These are phyloP conservation scores for Hymenoscyphus repandus DNA, from an alignment of 2,329 filamentous ascomycete genomes.

Conservation along the genomic window DNA sequence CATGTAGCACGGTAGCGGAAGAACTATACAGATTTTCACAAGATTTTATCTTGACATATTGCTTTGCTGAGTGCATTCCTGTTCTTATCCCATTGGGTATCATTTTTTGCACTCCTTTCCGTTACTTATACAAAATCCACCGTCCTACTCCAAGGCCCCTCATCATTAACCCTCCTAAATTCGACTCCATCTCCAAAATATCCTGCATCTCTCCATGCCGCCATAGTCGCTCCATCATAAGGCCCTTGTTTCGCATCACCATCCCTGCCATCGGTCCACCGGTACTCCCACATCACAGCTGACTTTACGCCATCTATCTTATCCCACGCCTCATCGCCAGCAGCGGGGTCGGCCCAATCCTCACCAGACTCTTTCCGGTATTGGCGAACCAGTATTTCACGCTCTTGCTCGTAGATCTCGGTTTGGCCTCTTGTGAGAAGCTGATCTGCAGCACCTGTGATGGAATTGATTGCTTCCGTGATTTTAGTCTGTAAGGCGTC, in stretches of 20 bases:
- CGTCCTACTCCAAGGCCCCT: slow-evolving; percentile 34
- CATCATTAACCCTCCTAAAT: slow-evolving; percentile 56
- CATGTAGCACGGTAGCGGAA: neutral
- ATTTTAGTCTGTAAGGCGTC: slow-evolving; percentile 66
- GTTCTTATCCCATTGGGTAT: slow-evolving; percentile 15
- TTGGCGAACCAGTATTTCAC: slow-evolving; percentile 76
- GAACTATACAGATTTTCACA: neutral
- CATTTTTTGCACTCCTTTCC: slow-evolving; percentile 6
- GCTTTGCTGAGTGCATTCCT: neutral
- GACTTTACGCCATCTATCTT: slow-evolving; percentile 15
- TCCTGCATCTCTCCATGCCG: slow-evolving; percentile 82
- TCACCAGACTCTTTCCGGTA: slow-evolving; percentile 84
- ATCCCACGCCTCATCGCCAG: slow-evolving; percentile 31
- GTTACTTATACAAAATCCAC: slow-evolving; percentile 31
- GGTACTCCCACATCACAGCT: slow-evolving; percentile 73
- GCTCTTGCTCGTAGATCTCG: slow-evolving; percentile 87
- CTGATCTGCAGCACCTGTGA: slow-evolving; percentile 87
- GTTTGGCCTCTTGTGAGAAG: slow-evolving; percentile 76
- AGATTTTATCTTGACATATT: neutral
- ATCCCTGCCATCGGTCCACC: slow-evolving; percentile 86
- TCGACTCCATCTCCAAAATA: slow-evolving; percentile 92
- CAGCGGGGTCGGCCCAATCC: slow-evolving; percentile 63
- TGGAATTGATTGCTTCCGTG: slow-evolving; percentile 68
- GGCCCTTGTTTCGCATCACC: slow-evolving; percentile 76
- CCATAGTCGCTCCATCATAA: slow-evolving; percentile 81